Evolutionary conservation across 2,329 filamentous ascomycete species (phyloP).

Genomic region (Basipetospora chlamydospora): DNA sequence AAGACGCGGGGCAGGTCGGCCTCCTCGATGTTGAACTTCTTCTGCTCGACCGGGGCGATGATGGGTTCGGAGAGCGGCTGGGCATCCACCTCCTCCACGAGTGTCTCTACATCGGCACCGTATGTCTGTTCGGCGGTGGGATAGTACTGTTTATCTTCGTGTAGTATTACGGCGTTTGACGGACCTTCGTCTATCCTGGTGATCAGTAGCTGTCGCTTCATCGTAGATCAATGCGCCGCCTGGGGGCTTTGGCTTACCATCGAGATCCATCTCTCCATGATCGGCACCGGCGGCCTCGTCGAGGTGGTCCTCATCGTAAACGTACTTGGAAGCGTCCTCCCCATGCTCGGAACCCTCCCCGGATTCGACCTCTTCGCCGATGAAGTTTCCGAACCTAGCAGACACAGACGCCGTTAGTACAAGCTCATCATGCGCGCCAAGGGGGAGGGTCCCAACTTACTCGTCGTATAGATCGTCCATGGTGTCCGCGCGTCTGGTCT

Average conservation of each 20-base stretch:
- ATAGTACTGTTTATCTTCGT: constrained; percentile 99
- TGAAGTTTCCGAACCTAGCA: constrained; percentile 87
- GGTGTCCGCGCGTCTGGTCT: constrained; percentile 11
- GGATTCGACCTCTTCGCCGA: constrained; percentile 76
- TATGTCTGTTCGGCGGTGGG: constrained; percentile 96
- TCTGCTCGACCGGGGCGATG: constrained; percentile 80
- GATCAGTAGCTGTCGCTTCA: background rate
- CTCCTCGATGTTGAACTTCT: constrained; percentile 93
- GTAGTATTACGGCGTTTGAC: constrained; percentile 91
- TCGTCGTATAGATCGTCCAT: constrained; percentile 99
- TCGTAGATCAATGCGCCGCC: background rate
- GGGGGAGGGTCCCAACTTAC: constrained; percentile 38
- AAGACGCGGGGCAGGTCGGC: constrained; percentile 76
- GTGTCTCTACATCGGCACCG: constrained; percentile 81
- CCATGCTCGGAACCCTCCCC: constrained; percentile 74
- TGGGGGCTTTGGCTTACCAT: constrained; percentile 53
- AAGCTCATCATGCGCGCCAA: background rate
- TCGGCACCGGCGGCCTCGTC: constrained; percentile 50
- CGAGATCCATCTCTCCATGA: constrained; percentile 87
- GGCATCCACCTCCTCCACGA: constrained; percentile 94
- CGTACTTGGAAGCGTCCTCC: constrained; percentile 60
- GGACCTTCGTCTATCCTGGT: constrained; percentile 45
- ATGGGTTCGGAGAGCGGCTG: constrained; percentile 88
- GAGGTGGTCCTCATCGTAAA: constrained; percentile 63
- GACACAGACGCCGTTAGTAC: constrained; percentile 2